These are phyloP conservation scores for Zygosaccharomyces lentus DNA, from an alignment of 805 yeast species.

Conservation along the genomic window DNA sequence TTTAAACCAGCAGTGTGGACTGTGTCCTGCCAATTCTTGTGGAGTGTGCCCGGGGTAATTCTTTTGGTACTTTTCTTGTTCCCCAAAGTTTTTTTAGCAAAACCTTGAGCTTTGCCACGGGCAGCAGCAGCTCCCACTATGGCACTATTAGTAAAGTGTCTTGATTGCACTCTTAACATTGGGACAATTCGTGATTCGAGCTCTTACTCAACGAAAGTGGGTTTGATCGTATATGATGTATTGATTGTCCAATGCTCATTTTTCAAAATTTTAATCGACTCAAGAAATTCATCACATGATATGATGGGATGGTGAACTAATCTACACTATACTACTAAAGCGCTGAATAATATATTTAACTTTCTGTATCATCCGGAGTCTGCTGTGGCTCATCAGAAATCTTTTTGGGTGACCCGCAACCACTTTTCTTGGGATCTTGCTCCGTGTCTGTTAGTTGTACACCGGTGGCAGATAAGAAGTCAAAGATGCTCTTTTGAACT, in stretches of 20 bases:
- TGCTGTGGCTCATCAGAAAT: not conserved
- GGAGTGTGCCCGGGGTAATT: constrained; percentile 29
- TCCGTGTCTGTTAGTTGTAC: constrained; percentile 22
- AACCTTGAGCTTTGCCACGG: constrained; percentile 31
- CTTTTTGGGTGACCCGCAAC: not conserved
- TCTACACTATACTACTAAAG: not conserved
- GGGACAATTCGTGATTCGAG: not conserved
- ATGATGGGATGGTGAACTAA: not conserved
- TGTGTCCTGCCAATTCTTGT: constrained; percentile 35
- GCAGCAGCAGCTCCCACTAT: constrained; percentile 21
- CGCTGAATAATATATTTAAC: not conserved
- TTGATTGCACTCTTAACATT: constrained; percentile 22
- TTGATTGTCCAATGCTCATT: not conserved
- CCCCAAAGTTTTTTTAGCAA: constrained; percentile 24
- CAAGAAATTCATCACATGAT: not conserved
- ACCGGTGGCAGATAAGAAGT: constrained; percentile 42
- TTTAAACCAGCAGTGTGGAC: constrained; percentile 31
- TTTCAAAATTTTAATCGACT: constrained; percentile 4
- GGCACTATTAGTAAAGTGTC: constrained; percentile 16
- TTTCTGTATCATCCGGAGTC: not conserved
- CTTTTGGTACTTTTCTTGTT: constrained; percentile 24
- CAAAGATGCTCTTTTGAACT: constrained; percentile 37
- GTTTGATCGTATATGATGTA: not conserved
- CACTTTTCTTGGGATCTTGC: not conserved
- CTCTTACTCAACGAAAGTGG: not conserved